Evolutionary conservation across 2,329 filamentous ascomycete genomes (phyloP).

Genomic region (Helotiales sp.): DNA sequence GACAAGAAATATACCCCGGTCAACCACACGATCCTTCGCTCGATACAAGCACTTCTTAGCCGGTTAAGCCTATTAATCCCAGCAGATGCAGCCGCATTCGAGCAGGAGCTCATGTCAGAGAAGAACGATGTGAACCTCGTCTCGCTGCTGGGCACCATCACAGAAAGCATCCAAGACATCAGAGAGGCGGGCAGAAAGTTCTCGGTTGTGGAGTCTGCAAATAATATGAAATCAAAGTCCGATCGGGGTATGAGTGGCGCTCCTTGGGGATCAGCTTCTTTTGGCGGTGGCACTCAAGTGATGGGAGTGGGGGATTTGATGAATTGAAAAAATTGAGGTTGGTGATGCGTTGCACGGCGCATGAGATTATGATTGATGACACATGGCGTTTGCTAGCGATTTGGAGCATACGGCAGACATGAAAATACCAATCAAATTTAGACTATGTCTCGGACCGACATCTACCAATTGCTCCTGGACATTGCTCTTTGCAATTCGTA

Average conservation of each 20-base stretch:
- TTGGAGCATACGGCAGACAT: constrained; percentile 13
- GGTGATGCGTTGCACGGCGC: constrained; percentile 15
- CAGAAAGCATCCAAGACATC: constrained; percentile 69
- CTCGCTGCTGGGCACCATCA: constrained; percentile 71
- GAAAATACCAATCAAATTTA: constrained; percentile 21
- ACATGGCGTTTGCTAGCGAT: constrained; percentile 25
- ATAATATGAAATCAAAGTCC: constrained; percentile 11
- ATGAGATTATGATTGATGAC: constrained; percentile 8
- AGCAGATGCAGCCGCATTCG: constrained; percentile 62
- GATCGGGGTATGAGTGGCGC: constrained; percentile 8
- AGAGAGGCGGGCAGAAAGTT: constrained; percentile 78
- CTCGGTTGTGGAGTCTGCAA: constrained; percentile 47
- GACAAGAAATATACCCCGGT: constrained; percentile 30
- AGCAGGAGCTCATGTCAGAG: constrained; percentile 72
- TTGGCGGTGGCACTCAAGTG: constrained; percentile 10
- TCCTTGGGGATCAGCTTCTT: constrained; percentile 6
- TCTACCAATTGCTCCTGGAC: constrained; percentile 9
- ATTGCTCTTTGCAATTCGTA: constrained; percentile 10
- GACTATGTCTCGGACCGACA: constrained; percentile 5
- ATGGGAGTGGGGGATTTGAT: constrained; percentile 26
- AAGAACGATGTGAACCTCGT: constrained; percentile 82
- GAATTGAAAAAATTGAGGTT: constrained; percentile 9
- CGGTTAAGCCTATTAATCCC: constrained; percentile 82
- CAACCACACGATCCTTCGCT: constrained; percentile 75
- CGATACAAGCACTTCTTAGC: constrained; percentile 81